Conservation (phyloP, 805 yeast genomes). For the Metschnikowia sp. region DNA sequence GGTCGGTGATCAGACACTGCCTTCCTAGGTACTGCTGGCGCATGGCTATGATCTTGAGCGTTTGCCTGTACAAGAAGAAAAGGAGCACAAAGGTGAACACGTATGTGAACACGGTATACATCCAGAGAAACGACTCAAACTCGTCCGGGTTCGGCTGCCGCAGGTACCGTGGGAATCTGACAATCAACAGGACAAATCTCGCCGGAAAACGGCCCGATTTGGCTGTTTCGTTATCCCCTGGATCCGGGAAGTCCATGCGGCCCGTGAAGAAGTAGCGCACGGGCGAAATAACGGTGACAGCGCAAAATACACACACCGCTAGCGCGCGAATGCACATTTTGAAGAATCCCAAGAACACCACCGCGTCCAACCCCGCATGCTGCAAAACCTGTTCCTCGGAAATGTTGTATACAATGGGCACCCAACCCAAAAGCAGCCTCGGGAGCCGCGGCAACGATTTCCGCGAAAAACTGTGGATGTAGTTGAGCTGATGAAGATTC, state of each 20-base stretch:
- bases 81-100: slow-evolving; percentile 71
- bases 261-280: slow-evolving; percentile 83
- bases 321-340: slow-evolving; percentile 78
- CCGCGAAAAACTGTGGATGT: slow-evolving; percentile 42
- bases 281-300: slow-evolving; percentile 77
- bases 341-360: slow-evolving; percentile 86
- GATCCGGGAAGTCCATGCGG: slow-evolving; percentile 47
- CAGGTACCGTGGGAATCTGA: no score
- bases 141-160: slow-evolving; percentile 19
- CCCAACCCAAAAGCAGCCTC: slow-evolving; percentile 74
- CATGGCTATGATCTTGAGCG: slow-evolving; percentile 67
- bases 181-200: neutral
- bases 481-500: slow-evolving; percentile 51
- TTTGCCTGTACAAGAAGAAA: slow-evolving; percentile 60
- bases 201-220: slow-evolving; percentile 10
- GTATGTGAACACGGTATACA: slow-evolving; percentile 84
- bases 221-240: slow-evolving; percentile 22
- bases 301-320: slow-evolving; percentile 61
- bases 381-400: slow-evolving; percentile 76
- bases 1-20: slow-evolving; percentile 86
- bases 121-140: slow-evolving; percentile 67
- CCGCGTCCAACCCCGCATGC: slow-evolving; percentile 92
- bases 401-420: slow-evolving; percentile 59
- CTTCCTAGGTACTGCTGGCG: slow-evolving; percentile 80
- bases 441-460: slow-evolving; percentile 60